These are phyloP conservation scores for Venturia pyrina DNA, from an alignment of 2,329 filamentous ascomycete species.

Conservation along the genomic window DNA sequence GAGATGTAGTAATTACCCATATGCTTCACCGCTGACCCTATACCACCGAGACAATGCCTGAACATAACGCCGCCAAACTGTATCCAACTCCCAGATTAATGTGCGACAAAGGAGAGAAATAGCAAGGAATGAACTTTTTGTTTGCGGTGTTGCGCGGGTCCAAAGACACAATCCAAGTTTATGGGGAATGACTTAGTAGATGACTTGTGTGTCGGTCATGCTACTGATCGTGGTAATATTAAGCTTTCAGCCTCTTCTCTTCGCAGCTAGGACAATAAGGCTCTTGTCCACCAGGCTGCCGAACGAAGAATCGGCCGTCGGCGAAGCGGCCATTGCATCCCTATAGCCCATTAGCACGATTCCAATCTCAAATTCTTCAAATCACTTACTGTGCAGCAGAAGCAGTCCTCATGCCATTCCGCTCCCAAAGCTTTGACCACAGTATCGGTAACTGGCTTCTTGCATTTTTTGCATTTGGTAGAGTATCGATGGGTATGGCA, in stretches of 20 bases:
- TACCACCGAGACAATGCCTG: no score
- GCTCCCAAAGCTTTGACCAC: conserved; percentile 81
- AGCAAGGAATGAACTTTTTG: no score
- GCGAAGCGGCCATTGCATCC: conserved; percentile 51
- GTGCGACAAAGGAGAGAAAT: background rate
- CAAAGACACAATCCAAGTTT: background rate
- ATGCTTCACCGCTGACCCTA: background rate
- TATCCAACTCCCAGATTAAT: background rate
- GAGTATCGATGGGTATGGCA: conserved; percentile 90
- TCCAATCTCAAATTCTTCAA: background rate
- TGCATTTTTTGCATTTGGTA: conserved; percentile 80
- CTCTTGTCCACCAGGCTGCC: conserved; percentile 43
- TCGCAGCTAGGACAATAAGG: conserved; percentile 55
- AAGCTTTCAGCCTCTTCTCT: conserved; percentile 51
- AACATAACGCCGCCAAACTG: background rate
- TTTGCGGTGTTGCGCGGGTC: no score
- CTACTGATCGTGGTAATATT: background rate
- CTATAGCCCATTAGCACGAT: conserved; percentile 22
- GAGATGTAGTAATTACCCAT: background rate
- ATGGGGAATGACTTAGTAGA: background rate
- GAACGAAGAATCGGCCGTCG: conserved; percentile 54
- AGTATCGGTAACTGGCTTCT: conserved; percentile 73
- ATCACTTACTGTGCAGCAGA: conserved; percentile 57
- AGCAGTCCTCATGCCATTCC: conserved; percentile 92
- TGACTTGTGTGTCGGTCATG: background rate